Evolutionary conservation across 2,329 filamentous ascomycete genomes (phyloP).

Genomic region (Scytalidium lignicola): DNA sequence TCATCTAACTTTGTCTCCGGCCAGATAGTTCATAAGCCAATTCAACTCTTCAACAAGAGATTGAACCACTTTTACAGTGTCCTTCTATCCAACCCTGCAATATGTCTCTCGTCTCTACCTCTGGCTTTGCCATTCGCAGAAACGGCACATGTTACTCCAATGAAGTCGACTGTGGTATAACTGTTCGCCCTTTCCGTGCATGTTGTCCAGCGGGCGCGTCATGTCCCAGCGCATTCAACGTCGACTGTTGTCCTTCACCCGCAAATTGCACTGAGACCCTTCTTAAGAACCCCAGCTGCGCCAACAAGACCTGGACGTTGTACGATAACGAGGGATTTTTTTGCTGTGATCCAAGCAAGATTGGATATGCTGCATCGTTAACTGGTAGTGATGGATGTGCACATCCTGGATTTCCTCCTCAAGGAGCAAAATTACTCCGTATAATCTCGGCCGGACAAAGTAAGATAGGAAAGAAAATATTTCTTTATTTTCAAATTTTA

Average conservation of each 20-base stretch:
- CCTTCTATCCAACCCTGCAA: no score
- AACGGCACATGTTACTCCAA: conserved; percentile 1
- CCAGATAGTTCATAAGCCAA: no score
- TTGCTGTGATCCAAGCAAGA: conserved; percentile 14
- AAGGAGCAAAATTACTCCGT: background rate
- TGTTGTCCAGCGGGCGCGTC: conserved; percentile 2
- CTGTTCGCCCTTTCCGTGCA: conserved; percentile 1
- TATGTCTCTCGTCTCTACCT: background rate
- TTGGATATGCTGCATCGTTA: background rate
- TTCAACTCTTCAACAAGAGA: no score
- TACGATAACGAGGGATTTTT: conserved; percentile 20
- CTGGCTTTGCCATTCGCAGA: conserved; percentile 4
- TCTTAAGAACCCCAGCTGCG: conserved; percentile 16
- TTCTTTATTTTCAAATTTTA: no score
- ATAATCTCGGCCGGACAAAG: background rate
- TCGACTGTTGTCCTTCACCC: conserved; percentile 3
- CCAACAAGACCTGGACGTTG: conserved; percentile 17
- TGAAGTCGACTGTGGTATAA: conserved; percentile 2
- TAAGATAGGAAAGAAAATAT: background rate
- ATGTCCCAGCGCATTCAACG: conserved; percentile 1
- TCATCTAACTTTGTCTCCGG: no score
- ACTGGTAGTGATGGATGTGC: conserved; percentile 4
- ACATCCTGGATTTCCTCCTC: background rate
- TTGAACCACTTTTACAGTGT: no score
- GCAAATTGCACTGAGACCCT: conserved; percentile 1